These are phyloP conservation scores for Penicillium parvum DNA, from an alignment of 495 filamentous ascomycete species.

Conservation along the genomic window DNA sequence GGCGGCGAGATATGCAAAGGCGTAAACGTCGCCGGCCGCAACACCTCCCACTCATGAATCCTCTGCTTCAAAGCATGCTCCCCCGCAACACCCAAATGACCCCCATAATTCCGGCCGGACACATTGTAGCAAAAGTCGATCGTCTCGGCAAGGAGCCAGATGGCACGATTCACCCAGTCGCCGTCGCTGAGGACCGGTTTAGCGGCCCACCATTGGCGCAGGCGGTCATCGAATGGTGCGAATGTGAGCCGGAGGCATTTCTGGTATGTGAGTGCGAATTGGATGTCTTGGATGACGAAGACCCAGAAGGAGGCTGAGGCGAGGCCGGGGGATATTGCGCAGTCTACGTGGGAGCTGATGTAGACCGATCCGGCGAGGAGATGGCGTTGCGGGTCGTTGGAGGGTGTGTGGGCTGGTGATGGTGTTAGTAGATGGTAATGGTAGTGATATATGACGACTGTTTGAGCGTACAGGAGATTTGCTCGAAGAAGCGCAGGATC, in stretches of 20 bases:
- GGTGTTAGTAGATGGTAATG: neutral
- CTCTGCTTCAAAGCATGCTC: constrained; percentile 24
- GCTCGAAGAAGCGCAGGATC: constrained; percentile 41
- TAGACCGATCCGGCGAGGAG: constrained; percentile 43
- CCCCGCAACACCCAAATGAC: constrained; percentile 13
- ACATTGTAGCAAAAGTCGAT: constrained; percentile 37
- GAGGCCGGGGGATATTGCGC: constrained; percentile 35
- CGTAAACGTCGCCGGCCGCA: constrained; percentile 29
- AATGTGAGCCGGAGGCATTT: constrained; percentile 36
- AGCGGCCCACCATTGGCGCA: constrained; percentile 31
- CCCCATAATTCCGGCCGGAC: constrained; percentile 16
- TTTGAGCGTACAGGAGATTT: constrained; percentile 33
- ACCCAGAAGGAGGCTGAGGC: constrained; percentile 42
- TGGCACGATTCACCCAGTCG: constrained; percentile 37
- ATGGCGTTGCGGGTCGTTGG: constrained; percentile 37
- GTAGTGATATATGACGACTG: neutral
- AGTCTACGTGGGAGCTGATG: constrained; percentile 39
- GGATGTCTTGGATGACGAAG: constrained; percentile 43
- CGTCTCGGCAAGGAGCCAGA: constrained; percentile 40
- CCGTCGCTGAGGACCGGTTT: constrained; percentile 29
- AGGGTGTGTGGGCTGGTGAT: constrained; percentile 29
- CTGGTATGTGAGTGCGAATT: constrained; percentile 37
- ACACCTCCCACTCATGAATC: constrained; percentile 31
- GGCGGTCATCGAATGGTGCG: constrained; percentile 33
- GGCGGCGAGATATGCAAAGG: constrained; percentile 34